Conservation (phyloP, 148 eudicot genomes). For the Drosera capensis region DNA sequence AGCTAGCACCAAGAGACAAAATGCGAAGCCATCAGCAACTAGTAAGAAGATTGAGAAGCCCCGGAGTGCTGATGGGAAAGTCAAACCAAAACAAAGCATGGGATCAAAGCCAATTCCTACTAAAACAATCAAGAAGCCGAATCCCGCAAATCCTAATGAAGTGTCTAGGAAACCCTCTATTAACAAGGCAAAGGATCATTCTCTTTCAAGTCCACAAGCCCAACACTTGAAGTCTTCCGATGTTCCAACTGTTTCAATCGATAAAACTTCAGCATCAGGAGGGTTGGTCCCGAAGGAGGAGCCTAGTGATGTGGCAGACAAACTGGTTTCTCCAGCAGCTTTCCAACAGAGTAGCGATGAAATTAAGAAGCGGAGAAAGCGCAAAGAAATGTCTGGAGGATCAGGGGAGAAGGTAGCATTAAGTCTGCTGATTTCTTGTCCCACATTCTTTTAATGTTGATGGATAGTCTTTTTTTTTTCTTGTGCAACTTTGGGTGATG, state of each 20-base stretch:
- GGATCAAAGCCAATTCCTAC: slow-evolving; percentile 12
- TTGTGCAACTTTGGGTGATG: slow-evolving; percentile 2
- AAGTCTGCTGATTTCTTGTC: background rate
- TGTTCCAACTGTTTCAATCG: background rate
- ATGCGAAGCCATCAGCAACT: slow-evolving; percentile 14
- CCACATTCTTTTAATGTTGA: background rate
- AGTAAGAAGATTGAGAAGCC: slow-evolving; percentile 8
- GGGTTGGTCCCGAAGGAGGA: slow-evolving; percentile 4
- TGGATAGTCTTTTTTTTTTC: background rate
- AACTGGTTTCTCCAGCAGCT: slow-evolving; percentile 8
- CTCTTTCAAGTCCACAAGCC: slow-evolving; percentile 6
- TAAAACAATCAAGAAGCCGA: slow-evolving; percentile 18
- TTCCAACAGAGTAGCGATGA: background rate
- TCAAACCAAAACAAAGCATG: slow-evolving; percentile 5
- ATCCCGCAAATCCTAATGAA: slow-evolving; percentile 15
- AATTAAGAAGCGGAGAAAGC: slow-evolving; percentile 14
- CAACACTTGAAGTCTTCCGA: slow-evolving; percentile 4
- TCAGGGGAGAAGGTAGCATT: slow-evolving; percentile 33
- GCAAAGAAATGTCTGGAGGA: slow-evolving; percentile 13
- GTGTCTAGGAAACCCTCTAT: slow-evolving; percentile 8
- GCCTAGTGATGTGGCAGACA: slow-evolving; percentile 7
- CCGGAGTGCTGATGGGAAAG: slow-evolving; percentile 2
- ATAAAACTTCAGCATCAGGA: slow-evolving; percentile 3
- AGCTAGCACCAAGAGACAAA: slow-evolving; percentile 6
- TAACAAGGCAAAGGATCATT: slow-evolving; percentile 5